phyloP scores from a whole-genome alignment of 345 rosid genomes.

The Pistacia atlantica region DNA sequence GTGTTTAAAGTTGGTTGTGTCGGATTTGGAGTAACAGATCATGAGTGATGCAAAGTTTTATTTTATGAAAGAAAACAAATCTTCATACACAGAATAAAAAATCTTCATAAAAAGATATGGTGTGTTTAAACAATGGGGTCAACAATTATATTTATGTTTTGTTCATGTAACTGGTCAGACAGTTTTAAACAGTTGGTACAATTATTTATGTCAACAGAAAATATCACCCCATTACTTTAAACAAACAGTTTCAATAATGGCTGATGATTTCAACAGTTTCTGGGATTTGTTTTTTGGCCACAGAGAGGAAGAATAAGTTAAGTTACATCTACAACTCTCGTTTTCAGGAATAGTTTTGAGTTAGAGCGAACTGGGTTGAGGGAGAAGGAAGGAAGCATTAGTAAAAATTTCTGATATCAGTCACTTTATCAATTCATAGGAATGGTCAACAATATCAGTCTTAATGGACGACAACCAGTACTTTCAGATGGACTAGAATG shows the following conservation, averaged over 20 bases:
- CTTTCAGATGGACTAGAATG: not conserved
- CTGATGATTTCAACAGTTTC: no score
- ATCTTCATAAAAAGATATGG: slow-evolving; percentile 1
- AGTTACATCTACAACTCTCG: no score
- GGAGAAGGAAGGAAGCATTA: no score
- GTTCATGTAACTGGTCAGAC: slow-evolving; percentile 5
- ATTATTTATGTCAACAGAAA: not conserved
- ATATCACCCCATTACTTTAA: not conserved
- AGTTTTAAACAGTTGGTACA: slow-evolving; percentile 7
- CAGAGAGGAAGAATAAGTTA: no score
- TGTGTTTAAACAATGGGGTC: not conserved
- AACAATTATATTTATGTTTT: not conserved
- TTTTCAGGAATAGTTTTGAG: no score
- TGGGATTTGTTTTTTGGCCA: no score
- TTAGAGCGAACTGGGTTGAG: no score
- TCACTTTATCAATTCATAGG: not conserved
- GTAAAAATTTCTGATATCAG: no score
- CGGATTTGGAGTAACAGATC: slow-evolving; percentile 11
- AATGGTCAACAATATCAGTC: not conserved
- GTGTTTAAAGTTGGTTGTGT: not conserved
- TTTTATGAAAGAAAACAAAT: not conserved
- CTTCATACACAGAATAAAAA: not conserved
- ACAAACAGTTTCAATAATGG: no score
- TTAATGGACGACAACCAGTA: not conserved
- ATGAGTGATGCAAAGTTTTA: not conserved